Base-by-base conservation (phyloP, 1,284 basidiomycete genomes). In the Macrocystidia cucumis region DNA sequence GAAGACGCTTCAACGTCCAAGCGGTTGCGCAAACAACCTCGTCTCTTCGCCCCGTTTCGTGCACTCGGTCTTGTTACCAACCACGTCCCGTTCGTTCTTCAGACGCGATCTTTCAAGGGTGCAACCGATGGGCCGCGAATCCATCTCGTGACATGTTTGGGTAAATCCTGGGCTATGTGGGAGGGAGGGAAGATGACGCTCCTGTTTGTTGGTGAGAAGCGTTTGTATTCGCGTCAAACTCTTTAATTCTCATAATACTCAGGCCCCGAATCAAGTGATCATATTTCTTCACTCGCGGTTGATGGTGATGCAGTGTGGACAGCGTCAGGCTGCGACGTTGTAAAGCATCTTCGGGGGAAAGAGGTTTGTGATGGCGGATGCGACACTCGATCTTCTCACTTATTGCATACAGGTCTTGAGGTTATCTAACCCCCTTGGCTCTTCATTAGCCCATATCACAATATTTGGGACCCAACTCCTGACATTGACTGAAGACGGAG, bases 131-230 rank as follows among this genome's bases (percentile, higher is more conserved):
- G 83, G 1, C 89, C 90, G 1, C 72, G 75, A 31, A 67, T 91
- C 40, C 82, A 91, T 47, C 67, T 98, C 32, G 63, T 97, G 27
- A 96, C 92, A 9, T 93, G 89, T 49, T 59, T 98, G 4, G 95
- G 95, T 9, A 77, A 72, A 43, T 81, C 87, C 47, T 98, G 95
- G 95, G 87, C 91, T 13, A 70, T 98, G 59, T 98, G 95, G 95
- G 91, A 97, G 52, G 91, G 91, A 9, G 87, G 81, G 21, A 89
- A 84, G 60, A 92, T 98, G 87, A 76, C 74, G 11, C 63, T 98
- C 31, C 68, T 98, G 30, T 98, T 98, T 55, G 91, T 96, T 41
- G 91, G 93, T 85, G 56, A 63, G 45, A 40, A 39, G 32, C 32
- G 36, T 27, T 23, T 31, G 19, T 40, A 22, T 27, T 38, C 29